Evolutionary conservation across 805 yeast species (phyloP).

Genomic region (baker's yeast (Saccharomyces cerevisiae)): DNA sequence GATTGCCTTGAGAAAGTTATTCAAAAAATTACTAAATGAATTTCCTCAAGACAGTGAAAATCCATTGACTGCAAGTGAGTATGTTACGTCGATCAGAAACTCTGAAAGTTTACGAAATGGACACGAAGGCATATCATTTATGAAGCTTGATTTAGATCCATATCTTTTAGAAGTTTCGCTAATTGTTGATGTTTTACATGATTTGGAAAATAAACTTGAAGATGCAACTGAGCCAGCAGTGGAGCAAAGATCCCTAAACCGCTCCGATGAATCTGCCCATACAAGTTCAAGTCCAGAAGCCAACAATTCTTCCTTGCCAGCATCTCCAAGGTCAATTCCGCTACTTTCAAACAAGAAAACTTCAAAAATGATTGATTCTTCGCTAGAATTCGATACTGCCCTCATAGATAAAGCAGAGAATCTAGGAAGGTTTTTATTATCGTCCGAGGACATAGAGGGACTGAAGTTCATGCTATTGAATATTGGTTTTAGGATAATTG

Average conservation of each 20-base stretch:
- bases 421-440: conserved; percentile 34
- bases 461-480: conserved; percentile 34
- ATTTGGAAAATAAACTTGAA: conserved; percentile 6
- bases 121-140: conserved; percentile 40
- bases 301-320: no score
- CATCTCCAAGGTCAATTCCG: background rate
- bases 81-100: conserved; percentile 10
- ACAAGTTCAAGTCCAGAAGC: background rate
- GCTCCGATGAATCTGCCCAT: background rate
- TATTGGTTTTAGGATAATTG: conserved; percentile 22
- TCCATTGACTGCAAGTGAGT: conserved; percentile 5
- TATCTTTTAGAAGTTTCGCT: conserved; percentile 42
- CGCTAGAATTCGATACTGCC: conserved; percentile 32
- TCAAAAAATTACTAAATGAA: conserved; percentile 40
- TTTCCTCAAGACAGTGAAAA: conserved; percentile 12
- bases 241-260: background rate
- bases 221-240: background rate
- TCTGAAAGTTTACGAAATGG: conserved; percentile 16
- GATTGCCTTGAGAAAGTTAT: conserved; percentile 51
- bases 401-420: conserved; percentile 31
- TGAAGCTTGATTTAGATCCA: conserved; percentile 40
- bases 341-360: background rate
- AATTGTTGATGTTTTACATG: conserved; percentile 33
- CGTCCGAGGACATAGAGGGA: conserved; percentile 37
- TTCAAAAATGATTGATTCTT: conserved; percentile 5